phyloP scores from a whole-genome alignment of 208 protist genomes.

The Leishmania major region DNA sequence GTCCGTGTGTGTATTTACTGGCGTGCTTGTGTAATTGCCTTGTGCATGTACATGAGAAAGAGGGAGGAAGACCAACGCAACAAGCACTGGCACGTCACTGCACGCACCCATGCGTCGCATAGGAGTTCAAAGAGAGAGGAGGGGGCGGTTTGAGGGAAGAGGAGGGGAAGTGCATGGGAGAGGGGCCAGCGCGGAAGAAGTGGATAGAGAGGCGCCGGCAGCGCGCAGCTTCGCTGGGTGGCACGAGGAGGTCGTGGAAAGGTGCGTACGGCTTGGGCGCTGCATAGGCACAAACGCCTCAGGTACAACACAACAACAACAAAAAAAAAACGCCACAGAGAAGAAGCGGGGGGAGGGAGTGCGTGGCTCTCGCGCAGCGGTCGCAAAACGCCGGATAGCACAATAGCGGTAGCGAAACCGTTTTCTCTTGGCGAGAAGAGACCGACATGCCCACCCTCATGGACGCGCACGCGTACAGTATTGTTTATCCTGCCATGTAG shows the following conservation, averaged over 20 bases:
- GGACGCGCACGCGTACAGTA: background rate
- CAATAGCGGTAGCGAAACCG: background rate
- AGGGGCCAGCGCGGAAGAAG: background rate
- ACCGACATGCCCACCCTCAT: too few relatives aligned
- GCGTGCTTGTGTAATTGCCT: background rate
- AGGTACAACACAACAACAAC: too few relatives aligned
- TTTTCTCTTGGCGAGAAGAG: background rate
- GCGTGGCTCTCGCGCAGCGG: background rate
- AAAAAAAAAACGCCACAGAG: background rate
- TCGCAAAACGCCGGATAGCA: background rate
- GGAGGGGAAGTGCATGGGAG: background rate
- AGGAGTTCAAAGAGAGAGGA: background rate
- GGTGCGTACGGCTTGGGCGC: background rate
- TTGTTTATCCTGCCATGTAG: background rate
- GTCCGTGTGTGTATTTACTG: background rate
- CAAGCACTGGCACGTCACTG: background rate
- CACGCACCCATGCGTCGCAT: background rate
- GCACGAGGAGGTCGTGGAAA: background rate
- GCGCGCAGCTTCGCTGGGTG: background rate
- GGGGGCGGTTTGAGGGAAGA: background rate
- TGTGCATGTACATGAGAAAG: background rate
- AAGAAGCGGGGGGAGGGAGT: too few relatives aligned
- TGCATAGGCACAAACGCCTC: too few relatives aligned
- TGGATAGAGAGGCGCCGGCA: background rate
- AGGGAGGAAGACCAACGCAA: background rate